Conservation (phyloP, 176 grass and related monocot species). For the Ensete glaucum region DNA sequence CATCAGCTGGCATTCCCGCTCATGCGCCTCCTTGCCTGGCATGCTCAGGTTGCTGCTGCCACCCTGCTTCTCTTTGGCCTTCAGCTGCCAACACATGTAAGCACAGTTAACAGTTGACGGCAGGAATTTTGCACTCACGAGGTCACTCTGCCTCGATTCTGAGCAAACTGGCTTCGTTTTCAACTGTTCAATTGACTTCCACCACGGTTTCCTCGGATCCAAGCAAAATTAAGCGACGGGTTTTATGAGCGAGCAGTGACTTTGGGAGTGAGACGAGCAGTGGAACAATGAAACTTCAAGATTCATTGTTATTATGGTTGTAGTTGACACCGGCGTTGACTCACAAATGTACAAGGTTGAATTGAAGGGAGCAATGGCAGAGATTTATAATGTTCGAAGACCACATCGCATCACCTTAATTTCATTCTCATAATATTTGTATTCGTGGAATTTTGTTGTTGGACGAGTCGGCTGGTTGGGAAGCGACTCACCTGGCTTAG, state of each 20-base stretch:
- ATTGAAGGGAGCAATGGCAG: not conserved
- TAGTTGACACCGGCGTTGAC: no score
- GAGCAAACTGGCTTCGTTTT: no score
- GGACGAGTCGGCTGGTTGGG: not conserved
- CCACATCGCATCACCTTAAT: no score
- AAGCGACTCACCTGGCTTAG: constrained; percentile 9
- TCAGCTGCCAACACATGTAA: not conserved
- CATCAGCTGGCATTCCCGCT: constrained; percentile 18
- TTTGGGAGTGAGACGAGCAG: not conserved
- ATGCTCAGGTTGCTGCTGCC: not conserved
- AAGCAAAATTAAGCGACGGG: not conserved
- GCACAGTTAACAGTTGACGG: not conserved
- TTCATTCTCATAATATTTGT: not conserved
- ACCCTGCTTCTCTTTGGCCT: not conserved
- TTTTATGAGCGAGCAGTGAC: not conserved
- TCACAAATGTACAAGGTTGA: not conserved
- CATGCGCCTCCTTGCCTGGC: not conserved
- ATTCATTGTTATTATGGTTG: not conserved
- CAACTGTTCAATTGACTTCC: no score
- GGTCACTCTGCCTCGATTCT: no score
- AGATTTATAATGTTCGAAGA: not conserved
- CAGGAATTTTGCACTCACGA: not conserved
- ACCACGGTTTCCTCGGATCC: not conserved
- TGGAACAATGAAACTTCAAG: not conserved
- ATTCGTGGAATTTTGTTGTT: not conserved